These are phyloP conservation scores for Coniochaeta prunicola DNA, from an alignment of 2,329 filamentous ascomycete species.

Conservation along the genomic window DNA sequence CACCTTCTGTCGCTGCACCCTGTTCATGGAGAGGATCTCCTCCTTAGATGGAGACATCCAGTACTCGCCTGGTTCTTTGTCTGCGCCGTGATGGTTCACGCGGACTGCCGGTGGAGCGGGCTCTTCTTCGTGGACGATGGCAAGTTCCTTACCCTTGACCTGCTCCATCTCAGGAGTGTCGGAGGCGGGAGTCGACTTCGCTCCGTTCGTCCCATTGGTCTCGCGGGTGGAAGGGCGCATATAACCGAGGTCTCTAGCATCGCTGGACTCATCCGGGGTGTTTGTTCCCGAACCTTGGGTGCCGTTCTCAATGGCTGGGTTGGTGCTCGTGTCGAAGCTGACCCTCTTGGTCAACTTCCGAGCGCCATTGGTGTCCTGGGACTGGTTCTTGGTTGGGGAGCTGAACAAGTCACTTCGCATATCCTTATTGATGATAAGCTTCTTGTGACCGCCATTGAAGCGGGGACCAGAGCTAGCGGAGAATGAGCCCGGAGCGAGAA, in stretches of 20 bases:
- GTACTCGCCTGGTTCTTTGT: slow-evolving; percentile 61
- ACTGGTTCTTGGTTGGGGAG: slow-evolving; percentile 45
- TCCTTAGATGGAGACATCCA: slow-evolving; percentile 75
- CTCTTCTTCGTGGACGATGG: slow-evolving; percentile 70
- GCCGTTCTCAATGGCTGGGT: slow-evolving; percentile 35
- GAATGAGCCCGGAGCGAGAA: slow-evolving; percentile 79
- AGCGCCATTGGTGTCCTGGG: slow-evolving; percentile 32
- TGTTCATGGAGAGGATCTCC: slow-evolving; percentile 72
- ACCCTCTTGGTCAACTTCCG: slow-evolving; percentile 74
- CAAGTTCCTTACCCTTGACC: slow-evolving; percentile 66
- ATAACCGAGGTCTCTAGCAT: slow-evolving; percentile 52
- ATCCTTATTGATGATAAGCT: slow-evolving; percentile 84
- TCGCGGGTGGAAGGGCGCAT: slow-evolving; percentile 43
- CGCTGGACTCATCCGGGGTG: slow-evolving; percentile 35
- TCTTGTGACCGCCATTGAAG: slow-evolving; percentile 71
- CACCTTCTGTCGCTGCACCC: slow-evolving; percentile 69
- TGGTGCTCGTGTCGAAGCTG: slow-evolving; percentile 71
- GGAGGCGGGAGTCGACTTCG: slow-evolving; percentile 20
- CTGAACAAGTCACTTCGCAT: slow-evolving; percentile 68
- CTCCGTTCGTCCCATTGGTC: slow-evolving; percentile 34
- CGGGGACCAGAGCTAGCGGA: slow-evolving; percentile 59
- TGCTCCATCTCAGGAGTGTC: slow-evolving; percentile 56
- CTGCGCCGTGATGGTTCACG: slow-evolving; percentile 25
- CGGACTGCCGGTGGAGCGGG: slow-evolving; percentile 25
- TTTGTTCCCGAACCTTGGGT: slow-evolving; percentile 30